Evolutionary conservation across 352 stramenopile genomes (phyloP).

Genomic region (Pythium rhizo-oryzae): DNA sequence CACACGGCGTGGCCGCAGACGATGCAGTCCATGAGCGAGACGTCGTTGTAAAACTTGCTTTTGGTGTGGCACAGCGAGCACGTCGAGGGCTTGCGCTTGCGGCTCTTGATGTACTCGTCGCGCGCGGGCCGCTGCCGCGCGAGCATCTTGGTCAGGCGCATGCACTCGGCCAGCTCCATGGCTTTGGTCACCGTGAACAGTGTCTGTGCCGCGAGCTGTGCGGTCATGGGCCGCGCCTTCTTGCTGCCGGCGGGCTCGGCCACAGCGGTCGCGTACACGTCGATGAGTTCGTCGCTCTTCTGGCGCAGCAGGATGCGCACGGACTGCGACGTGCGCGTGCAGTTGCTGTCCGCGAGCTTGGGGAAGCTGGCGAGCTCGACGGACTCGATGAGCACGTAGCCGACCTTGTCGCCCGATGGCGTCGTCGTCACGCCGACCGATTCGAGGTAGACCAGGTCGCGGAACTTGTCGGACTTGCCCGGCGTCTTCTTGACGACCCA

Average conservation of each 20-base stretch:
- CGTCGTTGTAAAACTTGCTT: constrained; percentile 40
- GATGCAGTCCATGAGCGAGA: constrained; percentile 37
- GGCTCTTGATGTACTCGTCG: constrained; percentile 32
- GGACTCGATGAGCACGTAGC: constrained; percentile 74
- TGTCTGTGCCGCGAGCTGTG: constrained; percentile 45
- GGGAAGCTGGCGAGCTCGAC: constrained; percentile 61
- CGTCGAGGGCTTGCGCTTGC: constrained; percentile 15
- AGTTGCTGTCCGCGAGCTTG: constrained; percentile 48
- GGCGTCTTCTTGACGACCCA: constrained; percentile 60
- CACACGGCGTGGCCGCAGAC: constrained; percentile 56
- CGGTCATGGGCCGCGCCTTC: constrained; percentile 33
- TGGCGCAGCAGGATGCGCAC: constrained; percentile 63
- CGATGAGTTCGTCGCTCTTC: constrained; percentile 46
- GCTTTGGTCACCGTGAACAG: constrained; percentile 50
- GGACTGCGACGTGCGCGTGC: constrained; percentile 49
- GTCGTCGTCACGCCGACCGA: constrained; percentile 48
- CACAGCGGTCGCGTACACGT: constrained; percentile 67
- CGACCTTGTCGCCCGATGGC: constrained; percentile 42
- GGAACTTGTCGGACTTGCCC: constrained; percentile 45
- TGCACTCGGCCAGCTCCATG: constrained; percentile 55
- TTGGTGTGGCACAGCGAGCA: constrained; percentile 40
- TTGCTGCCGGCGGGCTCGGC: constrained; percentile 51
- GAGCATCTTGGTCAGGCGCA: constrained; percentile 57
- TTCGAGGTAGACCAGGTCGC: constrained; percentile 64
- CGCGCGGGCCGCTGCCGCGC: constrained; percentile 31